Evolutionary conservation across 2,329 filamentous ascomycete genomes (phyloP), one percentile per base, ranked within the genome.

Genomic region (Ceratocystis destructans): DNA sequence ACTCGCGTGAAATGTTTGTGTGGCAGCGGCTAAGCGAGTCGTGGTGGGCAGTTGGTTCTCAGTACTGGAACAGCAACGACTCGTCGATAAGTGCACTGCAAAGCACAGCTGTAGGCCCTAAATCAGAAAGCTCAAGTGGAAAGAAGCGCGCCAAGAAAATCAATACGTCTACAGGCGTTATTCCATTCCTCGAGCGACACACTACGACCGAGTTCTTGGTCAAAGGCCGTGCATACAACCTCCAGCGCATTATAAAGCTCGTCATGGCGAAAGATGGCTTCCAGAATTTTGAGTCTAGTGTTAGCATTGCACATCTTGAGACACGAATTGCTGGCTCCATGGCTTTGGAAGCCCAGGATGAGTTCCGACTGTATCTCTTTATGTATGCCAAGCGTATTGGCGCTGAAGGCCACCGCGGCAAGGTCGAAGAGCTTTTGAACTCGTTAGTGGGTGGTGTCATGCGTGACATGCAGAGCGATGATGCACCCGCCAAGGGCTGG

Each of bases 11-110:
- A 20, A 89, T 99, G 87, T 93, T 86, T 75, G 84, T 86, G 6
- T 99, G 94, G 94, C 93, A 97, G 75, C 86, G 92, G 8, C 80
- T 99, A n/a, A 96, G 91, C 1, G 95, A 99, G 74, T 83, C 90
- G 1, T 99, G 94, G 94, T 99, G 94, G 91, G 93, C 93, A 0
- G 91, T 97, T 0, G 92, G 92, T 20, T 96, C 90, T 71, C 94
- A 99, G 74, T 99, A 99, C 75, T 99, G 94, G 95, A 97, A 99
- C 75, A 95, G 91, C 0, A 96, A 91, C 64, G 94, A 96, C 72
- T 91, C 90, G 1, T 91, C 91, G 0, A 85, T 96, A 64, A 87
- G 88, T 61, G 89, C 91, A 63, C 76, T 96, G 46, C 86, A 90
- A 70, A 85, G 89, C 1, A 87, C 85, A 0, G 85, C 85, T 8